A percentile compares a stretch with the other conserved stretches of the same genome.
These are phyloP conservation scores for Fusarium sterilihyphosum DNA, from an alignment of 2,329 filamentous ascomycete species.

Conservation along the genomic window DNA sequence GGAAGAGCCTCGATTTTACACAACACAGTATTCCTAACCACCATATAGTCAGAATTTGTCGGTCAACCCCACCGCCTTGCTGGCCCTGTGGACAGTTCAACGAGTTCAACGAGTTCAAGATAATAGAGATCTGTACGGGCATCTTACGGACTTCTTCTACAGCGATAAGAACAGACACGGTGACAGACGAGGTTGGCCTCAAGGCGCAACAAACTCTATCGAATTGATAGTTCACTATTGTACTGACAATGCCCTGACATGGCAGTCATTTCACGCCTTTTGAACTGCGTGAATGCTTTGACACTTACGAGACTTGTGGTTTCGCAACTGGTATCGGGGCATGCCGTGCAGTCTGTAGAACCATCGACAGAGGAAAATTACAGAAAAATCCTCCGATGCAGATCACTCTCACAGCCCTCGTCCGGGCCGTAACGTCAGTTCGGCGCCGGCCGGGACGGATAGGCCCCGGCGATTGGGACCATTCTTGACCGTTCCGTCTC, in stretches of 20 bases:
- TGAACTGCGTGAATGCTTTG: neutral
- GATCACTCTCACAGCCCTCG: conserved; percentile 4
- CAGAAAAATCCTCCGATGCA: neutral
- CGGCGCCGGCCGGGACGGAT: conserved; percentile 25
- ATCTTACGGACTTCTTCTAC: neutral
- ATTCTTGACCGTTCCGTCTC: conserved; percentile 19
- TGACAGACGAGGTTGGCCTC: neutral
- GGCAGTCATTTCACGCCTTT: neutral
- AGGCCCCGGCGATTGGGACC: neutral
- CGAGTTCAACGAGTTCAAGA: neutral
- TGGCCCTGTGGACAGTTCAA: neutral
- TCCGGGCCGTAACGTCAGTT: conserved; percentile 13
- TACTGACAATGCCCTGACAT: neutral
- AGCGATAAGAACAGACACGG: neutral
- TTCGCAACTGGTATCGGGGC: neutral
- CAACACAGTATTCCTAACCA: neutral
- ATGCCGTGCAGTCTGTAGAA: neutral
- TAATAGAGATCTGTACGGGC: neutral
- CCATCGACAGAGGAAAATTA: neutral
- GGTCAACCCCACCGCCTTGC: neutral
- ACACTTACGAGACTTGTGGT: neutral
- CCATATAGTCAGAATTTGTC: neutral
- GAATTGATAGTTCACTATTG: neutral
- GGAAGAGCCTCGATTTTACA: neutral
- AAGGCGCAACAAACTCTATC: neutral